These are phyloP conservation scores for Scutellaria minor DNA, from an alignment of 257 asterid genomes.

Conservation along the genomic window DNA sequence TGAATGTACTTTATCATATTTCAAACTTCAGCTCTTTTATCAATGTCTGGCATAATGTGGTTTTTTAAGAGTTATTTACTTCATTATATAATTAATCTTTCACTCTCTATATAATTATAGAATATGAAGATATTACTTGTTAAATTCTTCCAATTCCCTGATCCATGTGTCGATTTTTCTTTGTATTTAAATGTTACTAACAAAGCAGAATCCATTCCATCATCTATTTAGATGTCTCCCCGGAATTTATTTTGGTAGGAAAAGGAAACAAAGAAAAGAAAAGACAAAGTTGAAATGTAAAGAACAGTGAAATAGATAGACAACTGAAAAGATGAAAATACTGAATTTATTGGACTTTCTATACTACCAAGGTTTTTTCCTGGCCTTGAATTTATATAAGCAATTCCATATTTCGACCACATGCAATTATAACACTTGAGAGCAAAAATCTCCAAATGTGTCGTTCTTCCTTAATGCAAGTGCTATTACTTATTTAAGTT, in stretches of 20 bases:
- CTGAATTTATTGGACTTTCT: not conserved
- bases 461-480: not conserved
- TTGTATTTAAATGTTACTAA: not conserved
- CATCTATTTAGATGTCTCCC: not conserved
- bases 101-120: not conserved
- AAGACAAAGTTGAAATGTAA: not conserved
- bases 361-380: not conserved
- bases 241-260: not conserved
- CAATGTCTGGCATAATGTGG: slow-evolving; percentile 3
- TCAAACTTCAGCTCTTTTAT: slow-evolving; percentile 18
- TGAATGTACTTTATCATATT: not conserved
- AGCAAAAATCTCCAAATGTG: slow-evolving; percentile 13
- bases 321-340: not conserved
- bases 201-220: not conserved
- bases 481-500: not conserved
- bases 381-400: slow-evolving; percentile 4
- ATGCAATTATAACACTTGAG: not conserved
- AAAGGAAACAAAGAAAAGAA: not conserved
- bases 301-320: not conserved
- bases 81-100: not conserved
- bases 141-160: not conserved
- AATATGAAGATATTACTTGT: not conserved
- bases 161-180: not conserved
- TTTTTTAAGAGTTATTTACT: not conserved
- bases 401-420: not conserved